Conservation (phyloP, 2,329 filamentous ascomycete genomes). For the Xylariaceae sp. region DNA sequence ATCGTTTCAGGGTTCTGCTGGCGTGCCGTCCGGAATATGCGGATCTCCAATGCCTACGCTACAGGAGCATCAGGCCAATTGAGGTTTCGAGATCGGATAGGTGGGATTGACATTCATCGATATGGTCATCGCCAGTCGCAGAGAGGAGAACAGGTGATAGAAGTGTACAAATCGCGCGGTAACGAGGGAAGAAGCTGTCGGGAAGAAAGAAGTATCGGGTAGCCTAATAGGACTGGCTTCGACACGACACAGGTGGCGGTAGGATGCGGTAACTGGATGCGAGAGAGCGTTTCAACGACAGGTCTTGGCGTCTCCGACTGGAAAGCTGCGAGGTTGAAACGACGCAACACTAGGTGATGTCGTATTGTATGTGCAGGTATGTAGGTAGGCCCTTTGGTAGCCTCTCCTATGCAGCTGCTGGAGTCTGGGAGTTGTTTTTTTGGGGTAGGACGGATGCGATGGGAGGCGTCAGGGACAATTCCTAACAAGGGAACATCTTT, state of each 20-base stretch:
- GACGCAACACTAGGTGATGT: conserved; percentile 24
- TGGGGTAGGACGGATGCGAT: conserved; percentile 1
- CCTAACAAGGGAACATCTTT: conserved; percentile 10
- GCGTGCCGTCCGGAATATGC: conserved; percentile 24
- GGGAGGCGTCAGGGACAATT: conserved; percentile 5
- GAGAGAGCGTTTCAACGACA: conserved; percentile 34
- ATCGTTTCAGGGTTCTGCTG: conserved; percentile 30
- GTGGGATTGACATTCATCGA: conserved; percentile 14
- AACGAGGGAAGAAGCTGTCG: conserved; percentile 11
- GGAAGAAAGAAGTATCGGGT: conserved; percentile 5
- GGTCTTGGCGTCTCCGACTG: conserved; percentile 33
- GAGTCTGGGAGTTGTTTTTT: conserved; percentile 15
- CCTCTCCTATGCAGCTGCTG: conserved; percentile 15
- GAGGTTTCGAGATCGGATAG: conserved; percentile 25
- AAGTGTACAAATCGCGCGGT: conserved; percentile 1
- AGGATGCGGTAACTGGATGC: conserved; percentile 23
- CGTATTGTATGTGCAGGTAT: conserved; percentile 1
- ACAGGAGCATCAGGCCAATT: conserved; percentile 24
- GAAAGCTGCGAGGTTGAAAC: conserved; percentile 39
- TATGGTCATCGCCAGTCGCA: conserved; percentile 26
- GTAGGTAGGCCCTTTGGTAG: conserved; percentile 9
- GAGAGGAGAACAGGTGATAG: background rate
- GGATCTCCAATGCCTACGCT: conserved; percentile 26
- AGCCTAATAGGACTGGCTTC: conserved; percentile 16
- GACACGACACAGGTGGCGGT: conserved; percentile 17